Conservation (phyloP, 106 monocot genomes). For the Allium sativum region DNA sequence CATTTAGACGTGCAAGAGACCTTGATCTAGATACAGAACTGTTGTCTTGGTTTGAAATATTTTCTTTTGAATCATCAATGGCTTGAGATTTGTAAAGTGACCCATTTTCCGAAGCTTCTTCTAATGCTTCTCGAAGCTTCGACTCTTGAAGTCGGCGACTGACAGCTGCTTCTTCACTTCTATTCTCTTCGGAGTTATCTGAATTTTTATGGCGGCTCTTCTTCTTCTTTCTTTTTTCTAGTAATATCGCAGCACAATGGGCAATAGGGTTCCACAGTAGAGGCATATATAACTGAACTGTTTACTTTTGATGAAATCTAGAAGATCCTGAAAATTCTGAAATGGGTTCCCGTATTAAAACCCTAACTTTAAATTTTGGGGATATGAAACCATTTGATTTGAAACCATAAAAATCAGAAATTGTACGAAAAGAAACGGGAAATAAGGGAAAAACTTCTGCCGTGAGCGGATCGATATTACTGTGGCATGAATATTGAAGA, state of each 20-base stretch:
- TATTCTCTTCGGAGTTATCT: conserved; percentile 12
- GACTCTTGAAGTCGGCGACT: conserved; percentile 60
- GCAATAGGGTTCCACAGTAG: conserved; percentile 92
- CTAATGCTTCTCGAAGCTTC: conserved; percentile 71
- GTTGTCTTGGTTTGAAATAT: neutral
- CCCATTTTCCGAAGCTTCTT: conserved; percentile 91
- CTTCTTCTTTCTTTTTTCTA: neutral
- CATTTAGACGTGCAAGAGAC: conserved; percentile 77
- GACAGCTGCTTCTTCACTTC: conserved; percentile 26
- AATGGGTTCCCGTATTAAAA: neutral
- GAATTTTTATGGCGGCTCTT: conserved; percentile 15
- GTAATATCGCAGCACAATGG: conserved; percentile 42
- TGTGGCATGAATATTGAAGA: neutral
- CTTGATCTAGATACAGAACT: conserved; percentile 30
- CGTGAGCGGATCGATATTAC: neutral
- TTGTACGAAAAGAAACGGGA: neutral
- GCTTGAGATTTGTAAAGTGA: conserved; percentile 68
- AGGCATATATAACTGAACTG: conserved; percentile 37
- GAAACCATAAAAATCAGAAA: neutral
- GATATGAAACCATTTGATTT: neutral
- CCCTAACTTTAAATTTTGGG: conserved; percentile 3
- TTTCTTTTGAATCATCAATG: conserved; percentile 20
- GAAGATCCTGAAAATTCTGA: neutral
- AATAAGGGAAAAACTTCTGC: neutral
- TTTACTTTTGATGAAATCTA: neutral